Base-by-base conservation (phyloP, 805 yeast species). In the Candida namnaoensis region DNA sequence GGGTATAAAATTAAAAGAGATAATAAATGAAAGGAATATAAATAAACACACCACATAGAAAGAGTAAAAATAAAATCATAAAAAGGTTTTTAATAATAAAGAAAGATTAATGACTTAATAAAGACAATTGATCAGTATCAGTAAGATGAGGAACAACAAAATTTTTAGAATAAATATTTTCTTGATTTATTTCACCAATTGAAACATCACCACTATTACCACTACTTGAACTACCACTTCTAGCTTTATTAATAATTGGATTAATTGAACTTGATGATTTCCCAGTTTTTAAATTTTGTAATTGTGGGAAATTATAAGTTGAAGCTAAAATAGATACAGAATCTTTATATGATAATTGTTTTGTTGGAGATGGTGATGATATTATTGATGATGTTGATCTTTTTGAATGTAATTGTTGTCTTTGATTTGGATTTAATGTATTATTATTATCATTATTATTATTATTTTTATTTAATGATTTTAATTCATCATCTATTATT, bases 311-410 rank as follows among this genome's bases (percentile, higher is more conserved):
- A 30, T 7, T 30, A 30, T 30, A 30, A 7, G 32, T 7, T 30
- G 32, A 30, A 9, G 51, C 41, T 13, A 52, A 34, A 1, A 52
- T 42, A 4, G 53, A 44, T 5, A 43, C 35, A 1, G 57, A 52
- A 12, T 39, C 45, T 34, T 46, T 48, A 19, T 37, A 50, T 1
- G 46, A 32, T 36, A 53, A 35, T 32, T 47, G 47, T 32, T 46
- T 50, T 12, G 48, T 37, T 4, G 52, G 53, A 5, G 45, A 42
- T 3, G 38, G 34, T 10, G 49, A 44, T 26, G 40, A 26, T 14
- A 44, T 36, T 13, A 41, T 27, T 24, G 37, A 36, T 3, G 37
- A 25, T 2, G 5, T 30, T 30, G 32, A 30, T 12, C n/a, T 30
- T 12, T 30, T 30, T 9, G 32, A 7, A 30, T 30, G 5, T 5